Base-by-base conservation (phyloP, 2,329 filamentous ascomycete genomes). In the Beauveria caledonica region DNA sequence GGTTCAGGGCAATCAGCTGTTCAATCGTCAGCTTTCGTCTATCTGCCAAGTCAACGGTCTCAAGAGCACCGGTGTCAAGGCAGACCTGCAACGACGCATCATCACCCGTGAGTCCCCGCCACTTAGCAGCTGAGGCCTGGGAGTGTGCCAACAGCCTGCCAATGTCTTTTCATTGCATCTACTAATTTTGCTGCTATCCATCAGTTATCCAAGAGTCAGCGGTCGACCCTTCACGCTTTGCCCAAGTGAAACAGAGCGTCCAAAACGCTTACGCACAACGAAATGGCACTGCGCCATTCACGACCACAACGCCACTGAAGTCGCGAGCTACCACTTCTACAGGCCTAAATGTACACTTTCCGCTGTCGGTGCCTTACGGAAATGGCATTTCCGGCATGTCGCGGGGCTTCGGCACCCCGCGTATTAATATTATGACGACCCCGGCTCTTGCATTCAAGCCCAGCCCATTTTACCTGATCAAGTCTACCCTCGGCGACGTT, bases 381-480 rank as follows among this genome's bases (percentile, higher is more conserved):
- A 48, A 58, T 42, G 53, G 57, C 15, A 10, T 10, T 33, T 11
- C 53, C 10, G 27, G 39, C 17, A 52, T 58, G 40, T 39, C 46
- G 48, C 53, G 63, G 36, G 56, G 45, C 17, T 50, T 57, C 44
- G 60, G 55, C 23, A 57, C 58, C 25, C 29, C 45, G 17, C 61
- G 66, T 19, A 68, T 65, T 48, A 61, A 62, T 36, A 60, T 63
- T 10, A 54, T 61, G 33, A 63, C 53, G 27, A 60, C 57, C 45
- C 40, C 55, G 3, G 44, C 64, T 11, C 59, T 74, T 21, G 61
- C 63, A 11, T 81, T 80, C 76, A 93, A 90, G 68, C 73, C 85
- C 4, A 96, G 91, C 68, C 93, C 94, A 0, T 99, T 97, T 72
- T 97, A 93, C 69, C 83, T 83, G 11, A 79, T 93, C 36, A 71